phyloP scores from a whole-genome alignment of 441 rosid genomes.

The Bruguiera hainesii region DNA sequence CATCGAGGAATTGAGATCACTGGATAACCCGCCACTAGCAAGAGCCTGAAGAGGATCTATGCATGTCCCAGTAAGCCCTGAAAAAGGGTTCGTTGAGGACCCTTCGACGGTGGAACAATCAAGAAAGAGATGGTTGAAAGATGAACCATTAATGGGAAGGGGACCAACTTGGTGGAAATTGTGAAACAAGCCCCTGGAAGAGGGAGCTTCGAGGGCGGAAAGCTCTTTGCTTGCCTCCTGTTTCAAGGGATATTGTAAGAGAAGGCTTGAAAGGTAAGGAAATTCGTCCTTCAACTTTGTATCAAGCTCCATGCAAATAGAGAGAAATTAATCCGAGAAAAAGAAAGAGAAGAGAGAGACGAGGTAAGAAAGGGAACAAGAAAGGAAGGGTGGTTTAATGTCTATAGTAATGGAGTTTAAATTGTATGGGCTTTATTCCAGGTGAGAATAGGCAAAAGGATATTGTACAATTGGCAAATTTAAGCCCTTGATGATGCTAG shows the following conservation, averaged over 20 bases:
- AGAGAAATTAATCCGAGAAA: neutral
- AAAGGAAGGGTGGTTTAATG: conserved; percentile 34
- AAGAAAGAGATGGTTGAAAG: neutral
- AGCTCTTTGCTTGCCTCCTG: conserved; percentile 19
- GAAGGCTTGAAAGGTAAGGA: conserved; percentile 32
- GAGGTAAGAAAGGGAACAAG: conserved; percentile 13
- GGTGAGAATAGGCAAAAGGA: conserved; percentile 3
- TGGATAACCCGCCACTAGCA: neutral
- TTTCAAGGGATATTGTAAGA: conserved; percentile 25
- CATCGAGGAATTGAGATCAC: conserved; percentile 1
- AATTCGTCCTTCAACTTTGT: conserved; percentile 36
- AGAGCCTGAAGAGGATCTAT: conserved; percentile 17
- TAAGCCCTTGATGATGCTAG: conserved; percentile 24
- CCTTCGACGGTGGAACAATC: conserved; percentile 20
- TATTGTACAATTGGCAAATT: conserved; percentile 26
- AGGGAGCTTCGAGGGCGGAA: conserved; percentile 11
- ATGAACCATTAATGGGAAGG: conserved; percentile 10
- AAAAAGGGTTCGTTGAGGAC: conserved; percentile 21
- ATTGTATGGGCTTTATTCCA: conserved; percentile 15
- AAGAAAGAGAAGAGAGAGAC: neutral
- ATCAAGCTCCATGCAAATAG: conserved; percentile 41
- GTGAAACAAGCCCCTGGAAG: conserved; percentile 9
- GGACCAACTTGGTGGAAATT: conserved; percentile 14
- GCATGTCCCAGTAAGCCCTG: conserved; percentile 17
- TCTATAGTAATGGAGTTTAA: conserved; percentile 5